phyloP scores from a whole-genome alignment of 768 basidiomycete genomes.

The Boletellus ananas region DNA sequence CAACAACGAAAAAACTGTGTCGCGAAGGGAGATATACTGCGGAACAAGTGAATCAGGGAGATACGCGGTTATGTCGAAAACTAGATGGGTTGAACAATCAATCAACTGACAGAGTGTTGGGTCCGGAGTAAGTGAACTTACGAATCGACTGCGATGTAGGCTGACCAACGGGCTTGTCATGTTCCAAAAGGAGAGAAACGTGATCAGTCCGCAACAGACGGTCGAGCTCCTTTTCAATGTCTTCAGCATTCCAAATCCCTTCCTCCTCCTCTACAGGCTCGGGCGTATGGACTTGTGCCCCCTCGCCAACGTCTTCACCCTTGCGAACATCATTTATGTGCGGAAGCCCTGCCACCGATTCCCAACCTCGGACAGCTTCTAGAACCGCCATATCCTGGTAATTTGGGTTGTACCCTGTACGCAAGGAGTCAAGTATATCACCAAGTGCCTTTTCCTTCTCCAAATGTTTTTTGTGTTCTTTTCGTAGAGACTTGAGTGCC shows the following conservation, averaged over 20 bases:
- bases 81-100: slow-evolving; percentile 36
- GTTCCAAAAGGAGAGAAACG: slow-evolving; percentile 68
- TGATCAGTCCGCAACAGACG: slow-evolving; percentile 62
- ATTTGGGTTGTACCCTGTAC: slow-evolving; percentile 92
- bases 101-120: background rate
- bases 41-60: slow-evolving; percentile 79
- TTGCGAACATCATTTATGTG: slow-evolving; percentile 69
- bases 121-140: slow-evolving; percentile 37
- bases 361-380: slow-evolving; percentile 94
- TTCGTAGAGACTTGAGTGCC: slow-evolving; percentile 73
- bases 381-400: slow-evolving; percentile 99
- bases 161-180: slow-evolving; percentile 63
- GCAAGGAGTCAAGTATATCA: slow-evolving; percentile 76
- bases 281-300: slow-evolving; percentile 18
- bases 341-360: slow-evolving; percentile 64
- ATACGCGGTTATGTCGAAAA: slow-evolving; percentile 77
- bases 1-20: slow-evolving; percentile 59
- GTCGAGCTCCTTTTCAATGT: slow-evolving; percentile 57
- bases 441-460: slow-evolving; percentile 75
- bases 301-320: slow-evolving; percentile 37
- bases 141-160: slow-evolving; percentile 48
- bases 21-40: slow-evolving; percentile 64
- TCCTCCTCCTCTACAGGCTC: slow-evolving; percentile 46
- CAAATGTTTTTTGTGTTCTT: slow-evolving; percentile 66
- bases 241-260: slow-evolving; percentile 54